Conservation (phyloP, 768 basidiomycete genomes). For the Strobilomyces echinocephalus region DNA sequence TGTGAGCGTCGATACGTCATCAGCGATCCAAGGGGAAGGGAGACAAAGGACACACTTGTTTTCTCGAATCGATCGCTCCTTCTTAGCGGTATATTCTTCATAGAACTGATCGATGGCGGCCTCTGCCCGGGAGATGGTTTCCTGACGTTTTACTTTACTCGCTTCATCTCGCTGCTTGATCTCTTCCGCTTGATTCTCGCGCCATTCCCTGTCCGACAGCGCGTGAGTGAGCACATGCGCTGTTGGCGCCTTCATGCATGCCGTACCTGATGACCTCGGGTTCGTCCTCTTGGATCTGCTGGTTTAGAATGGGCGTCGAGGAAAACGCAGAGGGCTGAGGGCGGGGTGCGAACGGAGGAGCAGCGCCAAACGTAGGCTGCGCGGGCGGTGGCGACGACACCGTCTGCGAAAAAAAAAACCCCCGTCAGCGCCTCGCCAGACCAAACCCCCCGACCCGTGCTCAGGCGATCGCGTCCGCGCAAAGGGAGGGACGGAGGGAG, state of each 20-base stretch:
- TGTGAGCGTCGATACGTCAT: constrained; percentile 29
- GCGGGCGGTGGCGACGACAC: constrained; percentile 29
- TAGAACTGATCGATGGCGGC: constrained; percentile 87
- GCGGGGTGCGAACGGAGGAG: constrained; percentile 65
- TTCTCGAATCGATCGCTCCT: constrained; percentile 84
- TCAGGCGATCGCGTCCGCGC: background rate
- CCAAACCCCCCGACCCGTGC: constrained; percentile 14
- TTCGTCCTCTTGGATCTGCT: constrained; percentile 70
- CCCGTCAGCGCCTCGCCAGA: background rate
- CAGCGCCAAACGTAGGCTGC: constrained; percentile 44
- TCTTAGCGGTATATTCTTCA: constrained; percentile 80
- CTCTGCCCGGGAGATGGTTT: constrained; percentile 80
- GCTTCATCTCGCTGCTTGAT: constrained; percentile 80
- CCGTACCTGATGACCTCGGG: constrained; percentile 80
- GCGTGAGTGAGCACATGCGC: background rate
- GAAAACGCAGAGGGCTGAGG: constrained; percentile 69
- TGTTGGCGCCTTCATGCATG: no score
- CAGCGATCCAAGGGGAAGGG: background rate
- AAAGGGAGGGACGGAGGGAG: no score
- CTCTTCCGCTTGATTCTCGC: constrained; percentile 78
- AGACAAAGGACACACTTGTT: constrained; percentile 67
- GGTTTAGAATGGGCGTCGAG: constrained; percentile 69
- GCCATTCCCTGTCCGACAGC: constrained; percentile 65
- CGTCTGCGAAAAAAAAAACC: constrained; percentile 18
- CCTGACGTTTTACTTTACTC: constrained; percentile 71